Percentiles rank a stretch among this genome's conserved stretches.
Evolutionary conservation across 1,284 basidiomycete genomes (phyloP).

Genomic region (Boletus semigastroideus): DNA sequence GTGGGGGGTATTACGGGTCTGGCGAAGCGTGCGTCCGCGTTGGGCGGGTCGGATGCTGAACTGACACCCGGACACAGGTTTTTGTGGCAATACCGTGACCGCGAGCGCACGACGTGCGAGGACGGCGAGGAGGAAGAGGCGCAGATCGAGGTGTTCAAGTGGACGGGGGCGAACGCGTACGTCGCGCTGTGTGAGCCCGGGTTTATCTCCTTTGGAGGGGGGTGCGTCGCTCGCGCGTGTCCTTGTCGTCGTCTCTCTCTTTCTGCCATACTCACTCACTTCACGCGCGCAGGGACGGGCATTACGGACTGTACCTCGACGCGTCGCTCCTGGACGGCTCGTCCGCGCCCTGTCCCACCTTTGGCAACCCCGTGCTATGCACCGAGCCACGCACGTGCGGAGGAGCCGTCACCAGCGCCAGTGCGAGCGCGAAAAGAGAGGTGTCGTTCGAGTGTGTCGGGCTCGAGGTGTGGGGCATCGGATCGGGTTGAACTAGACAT

Average conservation of each 20-base stretch:
- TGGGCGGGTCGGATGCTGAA: not conserved
- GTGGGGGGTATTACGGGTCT: slow-evolving; percentile 72
- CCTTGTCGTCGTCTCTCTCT: too few relatives aligned
- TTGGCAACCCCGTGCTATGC: slow-evolving; percentile 85
- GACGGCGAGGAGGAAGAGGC: slow-evolving; percentile 10
- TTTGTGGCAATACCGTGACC: slow-evolving; percentile 72
- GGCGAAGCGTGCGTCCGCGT: slow-evolving; percentile 67
- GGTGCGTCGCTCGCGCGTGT: too few relatives aligned
- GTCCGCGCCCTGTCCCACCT: slow-evolving; percentile 82
- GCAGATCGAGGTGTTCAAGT: slow-evolving; percentile 52
- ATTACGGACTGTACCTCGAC: slow-evolving; percentile 91
- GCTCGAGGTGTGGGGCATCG: slow-evolving; percentile 82
- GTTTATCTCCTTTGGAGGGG: too few relatives aligned
- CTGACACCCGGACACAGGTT: slow-evolving; percentile 51
- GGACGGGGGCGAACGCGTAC: too few relatives aligned
- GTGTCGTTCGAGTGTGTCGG: slow-evolving; percentile 81
- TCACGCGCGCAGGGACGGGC: slow-evolving; percentile 69
- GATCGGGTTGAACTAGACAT: slow-evolving; percentile 25
- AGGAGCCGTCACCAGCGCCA: too few relatives aligned
- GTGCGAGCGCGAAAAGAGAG: slow-evolving; percentile 36
- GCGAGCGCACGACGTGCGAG: not conserved
- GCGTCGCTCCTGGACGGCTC: slow-evolving; percentile 80
- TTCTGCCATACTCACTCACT: too few relatives aligned
- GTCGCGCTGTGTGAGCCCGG: too few relatives aligned
- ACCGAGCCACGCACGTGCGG: not conserved